Evolutionary conservation across 768 basidiomycete genomes (phyloP), one percentile per base, ranked within the genome.

Genomic region (Mycena rebaudengoi): DNA sequence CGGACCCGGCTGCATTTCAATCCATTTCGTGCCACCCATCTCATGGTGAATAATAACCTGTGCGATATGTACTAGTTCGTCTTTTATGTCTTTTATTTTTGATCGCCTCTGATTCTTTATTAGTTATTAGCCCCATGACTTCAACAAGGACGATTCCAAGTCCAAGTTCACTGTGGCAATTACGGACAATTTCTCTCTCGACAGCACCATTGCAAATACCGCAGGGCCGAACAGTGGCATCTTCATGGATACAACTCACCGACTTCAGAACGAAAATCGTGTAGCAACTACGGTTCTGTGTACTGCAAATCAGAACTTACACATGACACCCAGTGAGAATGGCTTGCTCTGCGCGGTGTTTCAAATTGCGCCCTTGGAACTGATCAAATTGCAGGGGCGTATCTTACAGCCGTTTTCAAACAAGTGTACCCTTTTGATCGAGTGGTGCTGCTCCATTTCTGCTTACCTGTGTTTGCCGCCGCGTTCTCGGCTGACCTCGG

Each of bases 91-190:
- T 33, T 1, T 43, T 7, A 2, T 3, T 41, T 48, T 23, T 6
- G 5, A 18, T 16, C 4, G 11, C 5, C 45, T n/a, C 16, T 6
- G 11, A 33, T 33, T 12, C 32, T 23, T 23, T 13, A 12, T 21
- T 37, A 64, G 62, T 21, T 58, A 64, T 20, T 52, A 29, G 1
- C 40, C 55, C 0, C 62, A 64, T 16, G 56, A 64, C 29, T 64
- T 64, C 21, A 7, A 21, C 2, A n/a, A 43, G 21, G 20, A 20
- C 13, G 62, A 64, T 16, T 45, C 39, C 3, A 21, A 64, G 21
- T 64, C 62, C n/a, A n/a, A n/a, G n/a, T 64, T 64, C 21, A 58
- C 28, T 3, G 40, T 64, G 7, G 62, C 25, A 2, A 64, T 64
- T 7, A 64, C 55, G 20, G 50, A 58, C 40, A 35, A 58, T 14